Evolutionary conservation across 2,329 filamentous ascomycete genomes (phyloP).

Genomic region (Ceratocystis cubensis): DNA sequence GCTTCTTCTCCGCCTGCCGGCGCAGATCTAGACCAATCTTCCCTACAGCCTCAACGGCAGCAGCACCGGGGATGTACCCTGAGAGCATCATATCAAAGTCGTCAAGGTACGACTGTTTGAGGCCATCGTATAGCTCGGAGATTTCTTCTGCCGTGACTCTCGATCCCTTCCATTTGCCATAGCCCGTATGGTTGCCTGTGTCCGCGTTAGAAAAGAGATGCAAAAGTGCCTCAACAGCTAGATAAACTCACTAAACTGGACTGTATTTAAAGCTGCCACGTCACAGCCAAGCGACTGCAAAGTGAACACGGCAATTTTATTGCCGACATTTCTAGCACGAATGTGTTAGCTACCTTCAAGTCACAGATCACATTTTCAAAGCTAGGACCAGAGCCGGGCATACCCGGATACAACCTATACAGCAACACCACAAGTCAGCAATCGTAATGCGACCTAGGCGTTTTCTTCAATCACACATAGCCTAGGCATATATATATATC

Average conservation of each 20-base stretch:
- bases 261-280: slow-evolving; percentile 86
- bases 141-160: slow-evolving; percentile 73
- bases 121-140: slow-evolving; percentile 66
- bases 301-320: slow-evolving; percentile 91
- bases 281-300: slow-evolving; percentile 91
- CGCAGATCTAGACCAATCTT: slow-evolving; percentile 71
- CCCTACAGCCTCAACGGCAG: slow-evolving; percentile 72
- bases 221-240: background rate
- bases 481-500: too few species aligned
- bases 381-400: slow-evolving; percentile 18
- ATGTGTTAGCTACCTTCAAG: background rate
- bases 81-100: slow-evolving; percentile 91
- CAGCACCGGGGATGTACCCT: slow-evolving; percentile 83
- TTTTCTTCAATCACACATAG: background rate
- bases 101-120: slow-evolving; percentile 71
- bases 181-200: slow-evolving; percentile 87
- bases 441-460: background rate
- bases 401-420: slow-evolving; percentile 36
- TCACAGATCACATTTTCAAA: background rate
- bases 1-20: slow-evolving; percentile 45
- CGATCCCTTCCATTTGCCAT: slow-evolving; percentile 76
- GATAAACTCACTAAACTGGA: slow-evolving; percentile 72
- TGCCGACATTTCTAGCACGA: slow-evolving; percentile 65
- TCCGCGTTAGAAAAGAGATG: background rate
- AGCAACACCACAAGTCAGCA: slow-evolving; percentile 12